Base-by-base conservation (phyloP, 169 alveolate species). In the Plasmodium sp. region DNA sequence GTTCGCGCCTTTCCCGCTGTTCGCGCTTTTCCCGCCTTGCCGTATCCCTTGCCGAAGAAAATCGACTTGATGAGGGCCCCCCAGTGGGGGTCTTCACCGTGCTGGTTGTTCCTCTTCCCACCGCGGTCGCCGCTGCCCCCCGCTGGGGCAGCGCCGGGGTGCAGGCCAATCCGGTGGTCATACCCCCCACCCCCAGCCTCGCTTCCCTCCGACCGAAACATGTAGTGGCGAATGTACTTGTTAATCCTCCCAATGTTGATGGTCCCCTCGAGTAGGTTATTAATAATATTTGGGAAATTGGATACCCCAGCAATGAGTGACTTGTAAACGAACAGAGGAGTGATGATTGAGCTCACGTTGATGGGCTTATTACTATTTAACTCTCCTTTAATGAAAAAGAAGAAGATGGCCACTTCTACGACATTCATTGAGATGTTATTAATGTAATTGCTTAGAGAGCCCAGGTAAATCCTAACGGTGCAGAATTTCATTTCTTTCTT, bases 241-340 rank as follows among this genome's bases (percentile, higher is more conserved):
- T 92, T 83, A n/a, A 92, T 34, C 34, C 95, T 90, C 12, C 41
- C 58, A 31, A 81, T 73, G 39, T 72, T 83, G 9, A 82, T 92
- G 3, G 45, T 7, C 3, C 95, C 95, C 77, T 92, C 95, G 16
- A 92, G 31, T 14, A 92, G 6, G 62, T 72, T 73, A 82, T 92
- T 92, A 2, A 92, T 71, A 5, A 92, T 39, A 72, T 33, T 92
- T 0, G 95, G 95, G 2, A 92, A 22, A 3, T 73, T 92, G 0
- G 92, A 71, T 16, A 92, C n/a, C n/a, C 84, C 92, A 7, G 92
- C 48, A 1, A 92, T 82, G 41, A 92, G 77, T 0, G 95, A 67
- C 41, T 92, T 92, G 56, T 92, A 82, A 0, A 92, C 45, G 54
- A 92, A 92, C n/a, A 92, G 73, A 7, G 95, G 95, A 27, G 81